A percentile compares a stretch with the other conserved stretches of the same genome.
Conservation (phyloP, 306 rosid genomes). For the Potentilla sterilis region DNA sequence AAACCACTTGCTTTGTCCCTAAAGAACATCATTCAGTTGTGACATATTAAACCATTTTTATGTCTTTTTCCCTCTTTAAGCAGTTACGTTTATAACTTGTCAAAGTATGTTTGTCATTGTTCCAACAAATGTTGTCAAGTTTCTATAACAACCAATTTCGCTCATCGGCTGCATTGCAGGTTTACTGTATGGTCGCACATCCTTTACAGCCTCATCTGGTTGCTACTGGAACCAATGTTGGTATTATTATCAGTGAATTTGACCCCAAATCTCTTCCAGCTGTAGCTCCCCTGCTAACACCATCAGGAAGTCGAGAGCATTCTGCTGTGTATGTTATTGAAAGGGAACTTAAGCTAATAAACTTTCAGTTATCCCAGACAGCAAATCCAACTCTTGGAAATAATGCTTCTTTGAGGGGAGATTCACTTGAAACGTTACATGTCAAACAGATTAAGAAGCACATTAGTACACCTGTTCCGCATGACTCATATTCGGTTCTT, state of each 20-base stretch:
- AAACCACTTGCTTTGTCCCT: background rate
- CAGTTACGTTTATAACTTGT: background rate
- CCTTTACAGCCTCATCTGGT: slow-evolving; percentile 95
- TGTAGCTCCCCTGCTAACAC: slow-evolving; percentile 85
- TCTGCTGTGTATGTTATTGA: slow-evolving; percentile 87
- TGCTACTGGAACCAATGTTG: slow-evolving; percentile 96
- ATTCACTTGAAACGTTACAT: slow-evolving; percentile 66
- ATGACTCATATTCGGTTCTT: slow-evolving; percentile 94
- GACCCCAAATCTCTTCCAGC: slow-evolving; percentile 98
- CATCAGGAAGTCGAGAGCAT: slow-evolving; percentile 85
- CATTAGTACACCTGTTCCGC: slow-evolving; percentile 94
- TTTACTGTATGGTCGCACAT: slow-evolving; percentile 94
- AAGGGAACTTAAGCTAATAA: slow-evolving; percentile 83
- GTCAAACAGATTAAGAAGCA: slow-evolving; percentile 93
- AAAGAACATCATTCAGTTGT: background rate
- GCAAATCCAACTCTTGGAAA: slow-evolving; percentile 96
- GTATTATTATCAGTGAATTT: slow-evolving; percentile 91
- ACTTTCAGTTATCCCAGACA: slow-evolving; percentile 85
- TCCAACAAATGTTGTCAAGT: background rate
- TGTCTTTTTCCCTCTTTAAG: background rate
- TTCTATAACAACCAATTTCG: slow-evolving; percentile 1
- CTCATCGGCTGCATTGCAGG: slow-evolving; percentile 52
- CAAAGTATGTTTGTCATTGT: background rate
- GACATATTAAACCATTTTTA: background rate
- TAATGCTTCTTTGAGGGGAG: slow-evolving; percentile 85